Base-by-base conservation (phyloP, 2,329 filamentous ascomycete species). In the Boeremia lycopersici region DNA sequence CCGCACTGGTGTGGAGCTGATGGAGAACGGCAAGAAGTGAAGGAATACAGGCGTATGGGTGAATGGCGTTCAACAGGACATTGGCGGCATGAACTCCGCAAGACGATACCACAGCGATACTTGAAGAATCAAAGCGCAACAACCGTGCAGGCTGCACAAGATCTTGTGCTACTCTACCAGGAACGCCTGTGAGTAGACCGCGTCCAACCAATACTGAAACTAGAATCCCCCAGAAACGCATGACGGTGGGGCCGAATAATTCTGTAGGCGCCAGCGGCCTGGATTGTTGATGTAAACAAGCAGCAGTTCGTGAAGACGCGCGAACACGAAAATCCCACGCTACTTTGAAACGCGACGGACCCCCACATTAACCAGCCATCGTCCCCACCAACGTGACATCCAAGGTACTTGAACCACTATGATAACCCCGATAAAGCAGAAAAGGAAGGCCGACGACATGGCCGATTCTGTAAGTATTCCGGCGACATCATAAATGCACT, bases 1-100 rank as follows among this genome's bases (percentile, higher is more conserved):
- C 36, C 83, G 95, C 57, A 89, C 85, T 51, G 95, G 95, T 0
- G 93, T 91, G 28, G 93, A 96, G 73, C 77, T 98, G 56, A 44
- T 72, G 31, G 69, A 60, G 36, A 71, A 69, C 8, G 71, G 70
- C 19, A 72, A 70, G 55, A 59, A 61, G 38, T 67, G 51, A 54
- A 13, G 19, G 15, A 9, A 13, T 26, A 23, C n/a, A 26, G 40
- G 30, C 10, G 48, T 19, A 23, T 29, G 30, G 39, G 38, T 31
- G 53, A 36, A 59, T 28, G 42, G 46, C 28, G 44, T 53, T 47
- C 28, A 50, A 52, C 4, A 42, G 12, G 23, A 28, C 25, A 33
- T n/a, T 29, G 33, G 41, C 36, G 55, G 28, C 23, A 34, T 15
- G 26, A 19, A 30, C 12, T 17, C 26, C 40, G 41, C 36, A 42